Evolutionary conservation across 2,329 filamentous ascomycete species (phyloP).

Genomic region (Thermomyces lanuginosus): DNA sequence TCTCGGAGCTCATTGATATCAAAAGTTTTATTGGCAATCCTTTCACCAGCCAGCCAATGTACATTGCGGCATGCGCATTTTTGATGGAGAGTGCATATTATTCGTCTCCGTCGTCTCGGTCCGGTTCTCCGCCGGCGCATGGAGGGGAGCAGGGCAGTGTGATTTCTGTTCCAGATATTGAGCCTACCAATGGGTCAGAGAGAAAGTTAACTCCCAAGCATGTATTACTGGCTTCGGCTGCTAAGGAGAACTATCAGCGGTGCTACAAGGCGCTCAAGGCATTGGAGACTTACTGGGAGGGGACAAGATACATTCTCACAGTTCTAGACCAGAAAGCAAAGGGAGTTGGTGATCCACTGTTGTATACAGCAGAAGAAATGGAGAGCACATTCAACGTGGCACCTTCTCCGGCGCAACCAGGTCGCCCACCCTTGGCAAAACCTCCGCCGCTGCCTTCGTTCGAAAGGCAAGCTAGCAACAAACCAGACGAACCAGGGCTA

Average conservation of each 20-base stretch:
- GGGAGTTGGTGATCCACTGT: conserved; percentile 59
- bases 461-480: too few relatives aligned
- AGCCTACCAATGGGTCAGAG: conserved; percentile 12
- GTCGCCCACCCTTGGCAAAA: too few relatives aligned
- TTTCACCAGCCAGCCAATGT: conserved; percentile 80
- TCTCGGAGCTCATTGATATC: conserved; percentile 69
- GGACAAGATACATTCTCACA: conserved; percentile 71
- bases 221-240: conserved; percentile 60
- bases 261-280: conserved; percentile 73
- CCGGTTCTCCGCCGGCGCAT: conserved; percentile 34
- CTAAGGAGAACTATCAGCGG: conserved; percentile 71
- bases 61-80: conserved; percentile 79
- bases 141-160: conserved; percentile 18
- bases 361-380: conserved; percentile 57
- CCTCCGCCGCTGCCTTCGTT: too few relatives aligned
- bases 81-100: conserved; percentile 64
- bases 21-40: conserved; percentile 78
- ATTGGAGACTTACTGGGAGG: conserved; percentile 72
- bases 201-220: conserved; percentile 41
- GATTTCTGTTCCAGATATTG: conserved; percentile 19
- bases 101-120: conserved; percentile 48
- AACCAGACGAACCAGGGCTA: too few relatives aligned
- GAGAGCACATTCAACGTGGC: conserved; percentile 48
- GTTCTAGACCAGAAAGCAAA: conserved; percentile 77
- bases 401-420: too few relatives aligned